These are phyloP conservation scores for Phylloporus rhodoxanthus DNA, from an alignment of 768 basidiomycete species.

Conservation along the genomic window DNA sequence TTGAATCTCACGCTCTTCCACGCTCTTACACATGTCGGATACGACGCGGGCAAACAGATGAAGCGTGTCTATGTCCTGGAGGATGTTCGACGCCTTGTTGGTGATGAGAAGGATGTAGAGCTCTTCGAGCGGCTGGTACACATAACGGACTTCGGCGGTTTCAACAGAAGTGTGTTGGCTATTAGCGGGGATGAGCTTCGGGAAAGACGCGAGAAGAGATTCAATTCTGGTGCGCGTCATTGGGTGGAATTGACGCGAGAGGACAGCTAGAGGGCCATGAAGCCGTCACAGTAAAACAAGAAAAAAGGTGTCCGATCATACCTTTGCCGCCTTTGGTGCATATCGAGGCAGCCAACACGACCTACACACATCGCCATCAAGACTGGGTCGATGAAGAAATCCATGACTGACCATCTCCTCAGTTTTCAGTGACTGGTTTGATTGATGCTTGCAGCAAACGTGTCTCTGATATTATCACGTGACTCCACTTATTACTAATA, in stretches of 20 bases:
- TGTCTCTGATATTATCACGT: constrained; percentile 14
- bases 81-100: constrained; percentile 97
- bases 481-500: constrained; percentile 1
- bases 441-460: constrained; percentile 9
- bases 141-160: constrained; percentile 91
- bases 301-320: constrained; percentile 33
- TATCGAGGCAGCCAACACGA: constrained; percentile 91
- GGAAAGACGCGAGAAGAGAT: constrained; percentile 93
- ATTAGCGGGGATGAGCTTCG: constrained; percentile 91
- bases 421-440: background rate
- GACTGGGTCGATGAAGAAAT: background rate
- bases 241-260: constrained; percentile 93
- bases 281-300: background rate
- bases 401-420: constrained; percentile 19
- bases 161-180: constrained; percentile 96
- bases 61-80: constrained; percentile 96
- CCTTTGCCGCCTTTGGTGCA: constrained; percentile 90
- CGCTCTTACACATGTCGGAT: constrained; percentile 81
- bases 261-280: constrained; percentile 55
- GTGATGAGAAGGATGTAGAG: constrained; percentile 97
- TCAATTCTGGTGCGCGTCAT: constrained; percentile 91
- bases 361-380: constrained; percentile 40
- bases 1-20: constrained; percentile 84
- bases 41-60: constrained; percentile 92
- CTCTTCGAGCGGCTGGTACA: constrained; percentile 94